Evolutionary conservation across 805 yeast species (phyloP).

Genomic region (Candida verbasci): DNA sequence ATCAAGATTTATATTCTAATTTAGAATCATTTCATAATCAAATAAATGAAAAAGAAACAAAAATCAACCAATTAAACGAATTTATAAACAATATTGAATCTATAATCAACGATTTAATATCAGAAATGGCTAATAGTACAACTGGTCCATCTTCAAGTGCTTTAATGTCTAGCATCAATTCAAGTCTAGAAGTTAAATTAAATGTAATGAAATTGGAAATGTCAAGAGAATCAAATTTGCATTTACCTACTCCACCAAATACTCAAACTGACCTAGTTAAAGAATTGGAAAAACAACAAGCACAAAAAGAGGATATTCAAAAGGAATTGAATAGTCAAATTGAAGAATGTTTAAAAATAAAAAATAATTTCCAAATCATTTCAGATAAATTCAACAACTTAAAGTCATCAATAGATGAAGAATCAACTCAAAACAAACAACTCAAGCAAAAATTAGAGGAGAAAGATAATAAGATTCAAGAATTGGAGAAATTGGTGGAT

Average conservation of each 20-base stretch:
- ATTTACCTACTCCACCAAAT: slow-evolving; percentile 6
- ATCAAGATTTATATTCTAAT: slow-evolving; percentile 34
- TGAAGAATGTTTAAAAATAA: slow-evolving; percentile 18
- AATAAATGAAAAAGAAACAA: slow-evolving; percentile 24
- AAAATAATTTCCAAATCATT: slow-evolving; percentile 16
- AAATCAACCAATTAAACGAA: slow-evolving; percentile 12
- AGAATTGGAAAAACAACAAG: slow-evolving; percentile 19
- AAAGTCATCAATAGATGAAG: slow-evolving; percentile 9
- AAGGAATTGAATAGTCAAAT: slow-evolving; percentile 18
- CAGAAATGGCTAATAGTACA: too few relatives aligned
- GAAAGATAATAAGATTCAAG: slow-evolving; percentile 15
- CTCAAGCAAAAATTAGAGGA: slow-evolving; percentile 15
- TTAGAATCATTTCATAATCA: slow-evolving; percentile 31
- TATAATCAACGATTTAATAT: slow-evolving; percentile 15
- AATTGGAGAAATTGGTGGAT: too few relatives aligned
- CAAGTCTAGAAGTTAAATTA: slow-evolving; percentile 19
- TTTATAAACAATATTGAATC: slow-evolving; percentile 12
- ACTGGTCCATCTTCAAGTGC: too few relatives aligned
- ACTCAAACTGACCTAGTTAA: slow-evolving; percentile 16
- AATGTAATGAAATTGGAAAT: slow-evolving; percentile 11
- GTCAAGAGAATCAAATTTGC: background rate
- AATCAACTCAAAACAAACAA: slow-evolving; percentile 3
- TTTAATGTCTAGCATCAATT: slow-evolving; percentile 14
- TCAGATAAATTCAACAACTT: slow-evolving; percentile 16
- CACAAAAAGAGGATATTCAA: slow-evolving; percentile 17